phyloP scores from a whole-genome alignment of 1,284 basidiomycete species.

The Coniferiporia weirii region DNA sequence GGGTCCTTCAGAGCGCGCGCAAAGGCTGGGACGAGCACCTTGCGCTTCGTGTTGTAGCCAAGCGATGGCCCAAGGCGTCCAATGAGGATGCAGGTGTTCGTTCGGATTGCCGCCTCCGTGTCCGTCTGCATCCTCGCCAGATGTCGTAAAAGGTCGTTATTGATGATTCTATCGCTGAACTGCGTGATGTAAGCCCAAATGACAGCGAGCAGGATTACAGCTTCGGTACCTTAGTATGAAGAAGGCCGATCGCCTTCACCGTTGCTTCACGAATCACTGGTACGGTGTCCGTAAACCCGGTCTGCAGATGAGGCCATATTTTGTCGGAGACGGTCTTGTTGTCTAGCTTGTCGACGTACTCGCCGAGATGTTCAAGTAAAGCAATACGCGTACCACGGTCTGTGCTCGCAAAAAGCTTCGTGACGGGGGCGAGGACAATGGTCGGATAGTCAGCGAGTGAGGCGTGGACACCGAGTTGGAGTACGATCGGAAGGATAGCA shows the following conservation, averaged over 20 bases:
- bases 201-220: not conserved
- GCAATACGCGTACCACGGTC: constrained; percentile 95
- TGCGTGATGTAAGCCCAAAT: constrained; percentile 27
- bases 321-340: constrained; percentile 81
- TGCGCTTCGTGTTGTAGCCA: constrained; percentile 85
- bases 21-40: constrained; percentile 95
- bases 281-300: constrained; percentile 93
- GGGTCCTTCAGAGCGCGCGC: constrained; percentile 85
- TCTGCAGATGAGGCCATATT: constrained; percentile 94
- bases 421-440: constrained; percentile 70
- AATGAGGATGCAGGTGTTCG: constrained; percentile 95
- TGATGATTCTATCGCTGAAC: constrained; percentile 89
- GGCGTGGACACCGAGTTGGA: constrained; percentile 74
- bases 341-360: constrained; percentile 86
- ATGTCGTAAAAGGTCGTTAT: constrained; percentile 92
- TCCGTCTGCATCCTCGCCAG: constrained; percentile 94
- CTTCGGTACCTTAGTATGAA: constrained; percentile 72
- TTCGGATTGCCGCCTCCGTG: constrained; percentile 90
- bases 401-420: constrained; percentile 81
- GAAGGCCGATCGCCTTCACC: constrained; percentile 78
- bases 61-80: constrained; percentile 86
- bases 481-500: constrained; percentile 75
- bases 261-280: constrained; percentile 93
- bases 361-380: constrained; percentile 78
- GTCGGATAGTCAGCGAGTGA: constrained; percentile 69